These are phyloP conservation scores for Irpex rosettiformis DNA, from an alignment of 1,284 basidiomycete genomes.

Conservation along the genomic window DNA sequence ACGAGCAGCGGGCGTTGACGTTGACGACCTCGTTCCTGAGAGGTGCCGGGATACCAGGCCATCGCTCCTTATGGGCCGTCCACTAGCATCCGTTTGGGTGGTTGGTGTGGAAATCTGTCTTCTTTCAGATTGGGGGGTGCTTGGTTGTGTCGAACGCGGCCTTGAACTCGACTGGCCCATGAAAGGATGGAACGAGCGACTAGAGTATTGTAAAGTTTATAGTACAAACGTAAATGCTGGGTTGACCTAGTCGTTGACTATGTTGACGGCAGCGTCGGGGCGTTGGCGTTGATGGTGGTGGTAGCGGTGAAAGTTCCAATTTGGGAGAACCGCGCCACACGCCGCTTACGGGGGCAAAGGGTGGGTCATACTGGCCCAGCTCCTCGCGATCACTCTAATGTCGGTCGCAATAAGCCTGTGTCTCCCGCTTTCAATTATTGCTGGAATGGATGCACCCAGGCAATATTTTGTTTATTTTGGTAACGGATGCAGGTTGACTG, in stretches of 20 bases:
- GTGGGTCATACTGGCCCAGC: constrained; percentile 5
- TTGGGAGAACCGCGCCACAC: not conserved
- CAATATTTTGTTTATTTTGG: not conserved
- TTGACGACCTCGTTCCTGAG: not conserved
- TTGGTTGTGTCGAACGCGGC: constrained; percentile 6
- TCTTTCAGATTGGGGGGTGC: not conserved
- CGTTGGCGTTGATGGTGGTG: constrained; percentile 12
- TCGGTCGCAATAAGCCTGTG: not conserved
- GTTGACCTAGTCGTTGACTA: constrained; percentile 14
- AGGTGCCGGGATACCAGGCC: not conserved
- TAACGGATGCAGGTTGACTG: not conserved
- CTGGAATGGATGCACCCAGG: not conserved
- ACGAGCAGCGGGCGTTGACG: not conserved
- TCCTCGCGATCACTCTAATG: not conserved
- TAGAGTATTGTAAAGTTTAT: constrained; percentile 7
- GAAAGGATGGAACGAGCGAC: constrained; percentile 10
- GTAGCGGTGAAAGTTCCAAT: constrained; percentile 12
- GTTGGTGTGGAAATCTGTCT: not conserved
- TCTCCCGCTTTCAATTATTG: not conserved
- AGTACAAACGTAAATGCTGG: constrained; percentile 6
- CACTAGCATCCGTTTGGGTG: not conserved
- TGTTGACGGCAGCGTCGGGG: too few relatives aligned
- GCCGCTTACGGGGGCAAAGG: not conserved
- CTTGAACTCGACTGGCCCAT: constrained; percentile 20
- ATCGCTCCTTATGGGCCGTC: not conserved